Evolutionary conservation across 106 monocot genomes (phyloP).

Genomic region (Acanthochlamys bracteata): DNA sequence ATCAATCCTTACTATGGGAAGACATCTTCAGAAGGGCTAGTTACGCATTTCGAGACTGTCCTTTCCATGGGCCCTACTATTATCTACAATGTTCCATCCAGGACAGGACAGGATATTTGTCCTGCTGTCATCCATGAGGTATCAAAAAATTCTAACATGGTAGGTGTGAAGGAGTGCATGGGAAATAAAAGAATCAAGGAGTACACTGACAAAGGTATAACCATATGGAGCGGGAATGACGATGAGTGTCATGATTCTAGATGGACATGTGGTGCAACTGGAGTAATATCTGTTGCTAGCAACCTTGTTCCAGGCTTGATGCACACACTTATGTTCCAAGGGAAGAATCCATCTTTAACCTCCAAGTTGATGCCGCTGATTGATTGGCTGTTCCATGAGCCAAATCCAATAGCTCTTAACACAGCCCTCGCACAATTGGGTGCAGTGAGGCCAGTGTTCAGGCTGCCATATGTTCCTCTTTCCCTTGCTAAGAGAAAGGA

Average conservation of each 20-base stretch:
- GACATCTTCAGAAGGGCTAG: slow-evolving; percentile 65
- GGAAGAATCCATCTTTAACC: slow-evolving; percentile 46
- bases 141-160: slow-evolving; percentile 44
- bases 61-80: slow-evolving; percentile 86
- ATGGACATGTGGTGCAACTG: slow-evolving; percentile 70
- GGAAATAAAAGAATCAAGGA: slow-evolving; percentile 59
- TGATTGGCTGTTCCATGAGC: slow-evolving; percentile 68
- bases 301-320: slow-evolving; percentile 79
- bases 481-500: slow-evolving; percentile 47
- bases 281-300: slow-evolving; percentile 79
- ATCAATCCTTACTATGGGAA: slow-evolving; percentile 94
- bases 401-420: slow-evolving; percentile 75
- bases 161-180: slow-evolving; percentile 82
- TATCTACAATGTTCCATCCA: slow-evolving; percentile 79
- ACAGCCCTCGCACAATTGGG: slow-evolving; percentile 86
- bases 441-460: slow-evolving; percentile 58
- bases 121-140: slow-evolving; percentile 41
- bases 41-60: slow-evolving; percentile 64
- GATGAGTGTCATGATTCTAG: slow-evolving; percentile 76
- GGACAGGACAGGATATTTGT: slow-evolving; percentile 85
- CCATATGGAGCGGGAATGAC: slow-evolving; percentile 76
- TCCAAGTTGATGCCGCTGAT: slow-evolving; percentile 62
- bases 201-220: slow-evolving; percentile 48
- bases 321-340: slow-evolving; percentile 65
- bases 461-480: slow-evolving; percentile 80